Evolutionary conservation across 2,329 filamentous ascomycete species (phyloP).

Genomic region (Cercospora sp.): DNA sequence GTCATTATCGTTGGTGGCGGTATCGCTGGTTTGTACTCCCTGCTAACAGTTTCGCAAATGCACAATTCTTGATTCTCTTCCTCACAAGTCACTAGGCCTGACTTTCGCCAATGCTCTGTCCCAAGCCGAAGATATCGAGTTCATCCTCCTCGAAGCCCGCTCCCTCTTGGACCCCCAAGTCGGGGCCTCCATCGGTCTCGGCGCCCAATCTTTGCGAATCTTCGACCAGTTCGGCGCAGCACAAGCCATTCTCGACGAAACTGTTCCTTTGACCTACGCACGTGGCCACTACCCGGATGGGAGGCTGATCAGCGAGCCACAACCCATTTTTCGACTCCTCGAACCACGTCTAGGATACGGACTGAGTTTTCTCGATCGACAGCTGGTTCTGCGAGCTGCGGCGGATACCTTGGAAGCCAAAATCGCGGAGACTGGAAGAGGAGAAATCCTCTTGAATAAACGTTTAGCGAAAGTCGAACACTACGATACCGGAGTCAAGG

Average conservation of each 20-base stretch:
- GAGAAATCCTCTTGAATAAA: slow-evolving; percentile 17
- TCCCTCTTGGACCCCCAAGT: slow-evolving; percentile 47
- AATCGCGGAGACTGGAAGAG: slow-evolving; percentile 19
- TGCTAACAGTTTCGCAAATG: not conserved
- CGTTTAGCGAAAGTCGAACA: slow-evolving; percentile 18
- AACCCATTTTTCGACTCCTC: slow-evolving; percentile 16
- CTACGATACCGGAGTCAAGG: slow-evolving; percentile 13
- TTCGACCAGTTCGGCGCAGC: slow-evolving; percentile 53
- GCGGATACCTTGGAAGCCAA: slow-evolving; percentile 25
- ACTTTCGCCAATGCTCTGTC: slow-evolving; percentile 52
- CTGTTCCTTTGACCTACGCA: slow-evolving; percentile 8
- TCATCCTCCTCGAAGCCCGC: slow-evolving; percentile 51
- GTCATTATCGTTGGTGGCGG: slow-evolving; percentile 54
- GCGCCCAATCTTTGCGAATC: slow-evolving; percentile 48
- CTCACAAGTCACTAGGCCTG: slow-evolving; percentile 47
- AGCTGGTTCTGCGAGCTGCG: slow-evolving; percentile 32
- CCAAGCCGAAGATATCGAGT: slow-evolving; percentile 47
- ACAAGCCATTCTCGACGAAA: slow-evolving; percentile 23
- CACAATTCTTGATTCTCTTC: not conserved
- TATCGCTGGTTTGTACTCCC: slow-evolving; percentile 13
- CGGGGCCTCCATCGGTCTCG: slow-evolving; percentile 53
- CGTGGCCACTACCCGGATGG: slow-evolving; percentile 13
- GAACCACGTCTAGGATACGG: slow-evolving; percentile 32
- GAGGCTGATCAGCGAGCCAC: slow-evolving; percentile 8
- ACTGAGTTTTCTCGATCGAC: slow-evolving; percentile 34